A percentile compares a stretch with the other conserved stretches of the same genome.
Evolutionary conservation across 176 grass and related monocot genomes (phyloP).

Genomic region (maize (Zea mays)): Zm-B73-REFERENCE-NAM-5.0 NC_050096.1:15020501-15021000

Average conservation of each 20-base stretch:
- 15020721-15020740: not conserved
- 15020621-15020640: constrained; percentile 55
- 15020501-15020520: constrained; percentile 24
- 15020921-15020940: too few relatives aligned
- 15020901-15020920: too few relatives aligned
- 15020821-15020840: too few relatives aligned
- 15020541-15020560: not conserved
- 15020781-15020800: too few relatives aligned
- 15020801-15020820: too few relatives aligned
- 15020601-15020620: constrained; percentile 38
- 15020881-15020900: too few relatives aligned
- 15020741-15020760: not conserved
- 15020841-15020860: too few relatives aligned
- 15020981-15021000: too few relatives aligned
- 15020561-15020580: not conserved
- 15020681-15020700: not conserved
- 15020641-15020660: constrained; percentile 10
- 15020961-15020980: too few relatives aligned
- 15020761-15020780: not conserved
- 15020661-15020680: not conserved
- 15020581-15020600: constrained; percentile 43
- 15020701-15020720: not conserved
- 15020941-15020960: too few relatives aligned
- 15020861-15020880: too few relatives aligned
- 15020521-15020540: constrained; percentile 22